phyloP scores from a whole-genome alignment of 352 stramenopile species.

The Pythium phragmitis region DNA sequence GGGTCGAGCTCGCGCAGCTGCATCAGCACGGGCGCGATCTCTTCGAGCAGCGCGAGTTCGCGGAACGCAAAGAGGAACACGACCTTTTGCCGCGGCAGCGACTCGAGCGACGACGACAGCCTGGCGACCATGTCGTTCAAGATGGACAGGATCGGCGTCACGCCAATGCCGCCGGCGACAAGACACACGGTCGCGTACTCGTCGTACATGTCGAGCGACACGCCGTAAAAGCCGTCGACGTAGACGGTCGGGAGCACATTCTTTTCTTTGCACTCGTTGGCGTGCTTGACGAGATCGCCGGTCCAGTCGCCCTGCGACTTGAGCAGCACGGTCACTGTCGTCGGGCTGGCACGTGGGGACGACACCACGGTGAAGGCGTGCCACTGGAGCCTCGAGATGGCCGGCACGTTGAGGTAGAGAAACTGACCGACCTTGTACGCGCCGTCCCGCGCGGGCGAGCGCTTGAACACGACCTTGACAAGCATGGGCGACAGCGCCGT shows the following conservation, averaged over 20 bases:
- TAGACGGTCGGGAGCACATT: constrained; percentile 32
- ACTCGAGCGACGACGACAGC: constrained; percentile 8
- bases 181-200: constrained; percentile 41
- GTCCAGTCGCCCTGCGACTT: constrained; percentile 52
- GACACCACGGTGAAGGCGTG: constrained; percentile 51
- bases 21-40: constrained; percentile 30
- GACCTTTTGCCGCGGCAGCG: constrained; percentile 25
- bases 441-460: constrained; percentile 15
- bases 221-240: constrained; percentile 48
- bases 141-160: constrained; percentile 41
- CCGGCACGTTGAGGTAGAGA: constrained; percentile 48
- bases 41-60: constrained; percentile 36
- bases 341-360: constrained; percentile 28
- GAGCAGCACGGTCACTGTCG: constrained; percentile 37
- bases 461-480: constrained; percentile 39
- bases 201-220: constrained; percentile 36
- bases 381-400: constrained; percentile 53
- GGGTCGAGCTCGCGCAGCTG: constrained; percentile 36
- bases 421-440: constrained; percentile 42
- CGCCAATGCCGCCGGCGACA: constrained; percentile 39
- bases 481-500: constrained; percentile 26
- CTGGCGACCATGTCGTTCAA: constrained; percentile 40
- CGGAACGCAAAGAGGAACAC: constrained; percentile 48
- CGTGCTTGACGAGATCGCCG: constrained; percentile 29
- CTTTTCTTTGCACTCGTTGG: constrained; percentile 33